phyloP scores from a whole-genome alignment of 2,329 filamentous ascomycete genomes.

The Bipolaris bicolor region DNA sequence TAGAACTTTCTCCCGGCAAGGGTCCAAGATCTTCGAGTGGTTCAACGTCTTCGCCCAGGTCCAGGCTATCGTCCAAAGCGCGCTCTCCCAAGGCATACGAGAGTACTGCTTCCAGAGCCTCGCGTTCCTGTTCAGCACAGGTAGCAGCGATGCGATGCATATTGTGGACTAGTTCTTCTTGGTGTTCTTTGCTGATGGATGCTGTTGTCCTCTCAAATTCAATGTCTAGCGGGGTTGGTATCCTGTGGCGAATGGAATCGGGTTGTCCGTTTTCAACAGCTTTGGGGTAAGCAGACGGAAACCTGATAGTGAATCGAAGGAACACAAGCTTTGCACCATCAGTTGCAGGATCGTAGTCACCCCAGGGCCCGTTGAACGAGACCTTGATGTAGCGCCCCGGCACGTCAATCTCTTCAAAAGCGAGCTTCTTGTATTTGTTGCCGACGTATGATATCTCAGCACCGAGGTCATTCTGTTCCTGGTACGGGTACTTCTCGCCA shows the following conservation, averaged over 20 bases:
- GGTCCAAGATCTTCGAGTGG: constrained; percentile 51
- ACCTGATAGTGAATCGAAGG: constrained; percentile 63
- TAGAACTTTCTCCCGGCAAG: constrained; percentile 73
- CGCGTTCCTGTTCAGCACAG: constrained; percentile 59
- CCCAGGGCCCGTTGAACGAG: constrained; percentile 67
- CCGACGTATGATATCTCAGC: constrained; percentile 68
- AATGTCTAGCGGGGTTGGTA: constrained; percentile 56
- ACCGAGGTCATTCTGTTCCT: constrained; percentile 53
- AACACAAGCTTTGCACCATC: constrained; percentile 56
- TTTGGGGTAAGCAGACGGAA: constrained; percentile 64
- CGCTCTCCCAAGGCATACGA: constrained; percentile 66
- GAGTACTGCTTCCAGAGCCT: constrained; percentile 66
- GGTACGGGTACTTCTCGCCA: constrained; percentile 48
- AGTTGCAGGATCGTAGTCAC: constrained; percentile 43
- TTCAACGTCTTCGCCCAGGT: constrained; percentile 60
- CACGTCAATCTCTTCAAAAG: constrained; percentile 65
- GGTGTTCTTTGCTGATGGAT: constrained; percentile 57
- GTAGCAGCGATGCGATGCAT: constrained; percentile 62
- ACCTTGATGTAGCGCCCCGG: constrained; percentile 60
- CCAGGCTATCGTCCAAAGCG: constrained; percentile 62
- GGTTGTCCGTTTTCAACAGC: constrained; percentile 48
- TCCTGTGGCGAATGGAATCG: constrained; percentile 35
- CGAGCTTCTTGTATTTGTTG: constrained; percentile 65
- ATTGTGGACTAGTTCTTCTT: constrained; percentile 57
- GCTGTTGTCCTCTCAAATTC: constrained; percentile 64